phyloP scores from a whole-genome alignment of 2,329 filamentous ascomycete genomes.

The Tolypocladium amazonense region DNA sequence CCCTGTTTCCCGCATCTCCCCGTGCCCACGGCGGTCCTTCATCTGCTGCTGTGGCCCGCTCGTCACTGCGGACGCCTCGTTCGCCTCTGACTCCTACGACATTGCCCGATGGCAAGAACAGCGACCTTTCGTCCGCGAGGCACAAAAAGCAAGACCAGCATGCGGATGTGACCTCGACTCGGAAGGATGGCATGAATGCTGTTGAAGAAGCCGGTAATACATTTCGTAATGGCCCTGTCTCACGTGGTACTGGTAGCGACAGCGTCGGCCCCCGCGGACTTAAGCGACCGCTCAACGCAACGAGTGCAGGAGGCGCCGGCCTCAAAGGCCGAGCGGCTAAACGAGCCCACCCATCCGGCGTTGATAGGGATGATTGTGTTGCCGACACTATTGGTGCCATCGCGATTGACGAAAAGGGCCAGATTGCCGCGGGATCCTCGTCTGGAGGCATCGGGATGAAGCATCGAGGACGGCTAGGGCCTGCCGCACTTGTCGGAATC shows the following conservation, averaged over 20 bases:
- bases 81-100: background rate
- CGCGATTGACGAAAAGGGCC: conserved; percentile 74
- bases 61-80: background rate
- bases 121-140: background rate
- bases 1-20: conserved; percentile 3
- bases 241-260: conserved; percentile 1
- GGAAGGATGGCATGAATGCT: background rate
- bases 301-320: conserved; percentile 2
- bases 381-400: conserved; percentile 96
- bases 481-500: conserved; percentile 84
- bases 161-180: background rate
- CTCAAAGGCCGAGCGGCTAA: conserved; percentile 5
- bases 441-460: conserved; percentile 99
- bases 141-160: background rate
- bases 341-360: conserved; percentile 9
- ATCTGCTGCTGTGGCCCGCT: conserved; percentile 2
- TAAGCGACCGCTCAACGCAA: conserved; percentile 20
- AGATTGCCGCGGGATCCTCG: conserved; percentile 88
- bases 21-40: background rate
- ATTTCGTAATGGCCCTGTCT: conserved; percentile 1
- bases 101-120: background rate
- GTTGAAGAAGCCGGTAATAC: background rate
- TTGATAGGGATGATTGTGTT: conserved; percentile 48
- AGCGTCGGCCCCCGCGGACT: conserved; percentile 15
- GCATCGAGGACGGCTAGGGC: conserved; percentile 80